Base-by-base conservation (phyloP, 83 land plant genomes). In the Larix sibirica region DNA sequence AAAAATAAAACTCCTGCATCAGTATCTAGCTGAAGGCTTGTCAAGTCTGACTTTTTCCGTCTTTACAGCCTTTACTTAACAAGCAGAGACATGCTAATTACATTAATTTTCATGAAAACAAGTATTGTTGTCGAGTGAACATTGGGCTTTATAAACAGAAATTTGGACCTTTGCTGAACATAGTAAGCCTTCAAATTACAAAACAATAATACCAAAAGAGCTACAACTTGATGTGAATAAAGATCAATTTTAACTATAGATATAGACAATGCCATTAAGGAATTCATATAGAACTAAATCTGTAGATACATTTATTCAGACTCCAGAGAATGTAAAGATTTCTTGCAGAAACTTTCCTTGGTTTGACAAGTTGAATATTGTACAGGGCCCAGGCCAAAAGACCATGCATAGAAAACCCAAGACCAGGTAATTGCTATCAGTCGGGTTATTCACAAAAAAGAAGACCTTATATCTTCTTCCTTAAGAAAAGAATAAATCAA, bases 241-340 rank as follows among this genome's bases (percentile, higher is more conserved):
- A 42, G 3, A 73, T n/a, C 8, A 42, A 7, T 44, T 42, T 73
- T 73, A 73, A 50, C 77, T 38, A 40, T 7, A 73, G 21, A 20
- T 42, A 50, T 6, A 13, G 21, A 73, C 21, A 42, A 42, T 24
- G 10, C 44, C 24, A 73, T 42, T 18, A 73, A 73, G 14, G n/a
- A 50, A 73, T 33, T 17, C 44, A 73, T 73, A 73, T 42, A 73
- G 54, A 73, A 14, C 24, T 38, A 20, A 42, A 71, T 38, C 18
- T 33, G n/a, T 71, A 20, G 76, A 42, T 71, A 71, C 76, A 71
- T 71, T 71, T 71, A 71, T 71, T 71, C 76, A 38, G 76, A 21
- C 20, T n/a, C n/a, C n/a, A n/a, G n/a, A n/a, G n/a, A 71, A 47
- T 40, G n/a, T 12, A 71, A n/a, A 20, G 76, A 42, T 73, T 47